These are phyloP conservation scores for Yarrowia phangngaensis DNA, from an alignment of 805 yeast genomes.

Conservation along the genomic window DNA sequence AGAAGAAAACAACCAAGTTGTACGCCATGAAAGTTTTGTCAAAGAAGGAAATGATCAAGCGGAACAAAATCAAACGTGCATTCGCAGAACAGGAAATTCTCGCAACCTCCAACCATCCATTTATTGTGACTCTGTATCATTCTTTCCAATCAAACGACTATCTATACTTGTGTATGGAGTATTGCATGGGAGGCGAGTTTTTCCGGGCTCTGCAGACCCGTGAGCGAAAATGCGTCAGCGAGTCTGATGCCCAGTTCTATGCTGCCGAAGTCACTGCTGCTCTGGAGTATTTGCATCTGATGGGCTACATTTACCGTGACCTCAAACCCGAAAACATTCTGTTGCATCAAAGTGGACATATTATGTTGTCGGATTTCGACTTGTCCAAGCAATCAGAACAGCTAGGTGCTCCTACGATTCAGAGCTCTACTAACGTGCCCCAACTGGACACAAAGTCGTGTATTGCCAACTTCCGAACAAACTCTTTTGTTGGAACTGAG, in stretches of 20 bases:
- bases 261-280: conserved; percentile 98
- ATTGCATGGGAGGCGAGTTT: conserved; percentile 99
- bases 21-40: conserved; percentile 91
- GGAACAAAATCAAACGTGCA: conserved; percentile 92
- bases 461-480: conserved; percentile 92
- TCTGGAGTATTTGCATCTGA: conserved; percentile 85
- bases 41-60: conserved; percentile 89
- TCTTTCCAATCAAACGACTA: conserved; percentile 93
- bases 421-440: conserved; percentile 46
- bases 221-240: conserved; percentile 76
- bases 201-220: conserved; percentile 93
- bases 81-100: conserved; percentile 95
- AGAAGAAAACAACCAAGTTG: conserved; percentile 65
- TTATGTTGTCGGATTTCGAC: conserved; percentile 96
- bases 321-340: conserved; percentile 94
- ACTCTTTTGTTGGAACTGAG: conserved; percentile 97
- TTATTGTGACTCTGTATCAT: conserved; percentile 92
- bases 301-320: conserved; percentile 97
- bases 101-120: conserved; percentile 94
- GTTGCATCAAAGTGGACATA: conserved; percentile 94
- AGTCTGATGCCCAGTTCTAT: conserved; percentile 85
- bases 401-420: conserved; percentile 69
- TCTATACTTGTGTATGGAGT: conserved; percentile 93
- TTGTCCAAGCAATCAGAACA: conserved; percentile 81
- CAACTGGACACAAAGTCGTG: conserved; percentile 91